Evolutionary conservation across 139 green algal species (phyloP).

Genomic region (Closterium sp.): DNA sequence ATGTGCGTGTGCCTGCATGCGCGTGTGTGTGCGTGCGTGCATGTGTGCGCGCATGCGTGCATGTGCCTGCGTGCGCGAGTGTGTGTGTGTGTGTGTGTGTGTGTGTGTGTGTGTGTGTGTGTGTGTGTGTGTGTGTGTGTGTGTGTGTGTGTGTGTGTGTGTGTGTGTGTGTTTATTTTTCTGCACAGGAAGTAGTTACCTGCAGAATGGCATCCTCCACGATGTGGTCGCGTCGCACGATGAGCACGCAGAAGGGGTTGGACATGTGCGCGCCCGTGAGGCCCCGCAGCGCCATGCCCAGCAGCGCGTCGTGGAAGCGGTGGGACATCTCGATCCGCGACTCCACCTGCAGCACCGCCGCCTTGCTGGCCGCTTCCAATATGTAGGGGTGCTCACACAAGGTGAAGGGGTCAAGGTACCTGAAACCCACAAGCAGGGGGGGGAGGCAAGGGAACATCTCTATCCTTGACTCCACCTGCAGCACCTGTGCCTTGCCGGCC

Average conservation of each 20-base stretch:
- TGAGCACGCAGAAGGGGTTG: conserved; percentile 56
- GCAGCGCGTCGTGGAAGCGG: conserved; percentile 40
- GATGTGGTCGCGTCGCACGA: conserved; percentile 68
- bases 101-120: too few species aligned
- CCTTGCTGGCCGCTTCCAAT: conserved; percentile 67
- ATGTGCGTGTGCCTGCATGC: too few species aligned
- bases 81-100: too few species aligned
- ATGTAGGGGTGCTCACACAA: conserved; percentile 77
- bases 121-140: neutral
- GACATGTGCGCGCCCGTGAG: conserved; percentile 26
- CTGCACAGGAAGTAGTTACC: too few species aligned
- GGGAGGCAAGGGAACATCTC: conserved; percentile 14
- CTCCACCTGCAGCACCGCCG: conserved; percentile 71
- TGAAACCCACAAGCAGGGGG: neutral
- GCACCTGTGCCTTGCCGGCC: conserved; percentile 59
- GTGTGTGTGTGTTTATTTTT: neutral
- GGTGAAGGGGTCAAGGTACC: conserved; percentile 42
- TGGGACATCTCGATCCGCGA: conserved; percentile 55
- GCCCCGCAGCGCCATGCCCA: neutral
- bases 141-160: neutral
- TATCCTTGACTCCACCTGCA: conserved; percentile 69
- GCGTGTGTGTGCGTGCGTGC: too few species aligned
- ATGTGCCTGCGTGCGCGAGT: too few species aligned
- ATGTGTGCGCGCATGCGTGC: too few species aligned
- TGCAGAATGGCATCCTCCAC: conserved; percentile 72